A percentile compares a stretch with the other conserved stretches of the same genome.
These are phyloP conservation scores for Senecio squalidus DNA, from an alignment of 140 eudicot genomes.

Conservation along the genomic window DNA sequence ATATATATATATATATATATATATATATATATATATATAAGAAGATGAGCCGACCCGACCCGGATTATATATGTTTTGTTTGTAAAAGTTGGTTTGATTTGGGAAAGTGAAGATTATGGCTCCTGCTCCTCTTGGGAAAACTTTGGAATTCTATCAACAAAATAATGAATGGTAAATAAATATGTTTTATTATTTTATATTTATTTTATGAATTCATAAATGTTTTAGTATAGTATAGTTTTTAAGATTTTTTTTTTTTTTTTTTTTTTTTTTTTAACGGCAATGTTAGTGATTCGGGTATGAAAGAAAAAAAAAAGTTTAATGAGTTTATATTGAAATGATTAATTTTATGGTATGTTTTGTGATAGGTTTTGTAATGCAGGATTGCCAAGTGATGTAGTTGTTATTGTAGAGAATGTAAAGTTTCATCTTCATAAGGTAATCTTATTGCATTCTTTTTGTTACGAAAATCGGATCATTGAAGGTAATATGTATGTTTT, in stretches of 20 bases:
- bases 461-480: constrained; percentile 4
- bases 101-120: no score
- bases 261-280: no score
- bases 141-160: constrained; percentile 51
- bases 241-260: no score
- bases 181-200: constrained; percentile 9
- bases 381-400: constrained; percentile 83
- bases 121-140: constrained; percentile 75
- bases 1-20: no score
- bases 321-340: not conserved
- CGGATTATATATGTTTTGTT: constrained; percentile 25
- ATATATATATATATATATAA: no score
- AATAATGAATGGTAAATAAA: constrained; percentile 70
- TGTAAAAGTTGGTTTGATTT: no score
- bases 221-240: no score
- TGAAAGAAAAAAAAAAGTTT: not conserved
- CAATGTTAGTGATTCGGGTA: no score
- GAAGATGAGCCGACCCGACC: constrained; percentile 28
- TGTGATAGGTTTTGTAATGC: constrained; percentile 73
- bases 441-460: constrained; percentile 17
- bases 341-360: constrained; percentile 2
- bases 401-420: constrained; percentile 41
- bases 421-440: constrained; percentile 96
- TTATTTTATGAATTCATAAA: not conserved
- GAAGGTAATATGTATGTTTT: constrained; percentile 3